phyloP scores from a whole-genome alignment of 2,329 filamentous ascomycete genomes.

The Botrytis pseudocinerea region DNA sequence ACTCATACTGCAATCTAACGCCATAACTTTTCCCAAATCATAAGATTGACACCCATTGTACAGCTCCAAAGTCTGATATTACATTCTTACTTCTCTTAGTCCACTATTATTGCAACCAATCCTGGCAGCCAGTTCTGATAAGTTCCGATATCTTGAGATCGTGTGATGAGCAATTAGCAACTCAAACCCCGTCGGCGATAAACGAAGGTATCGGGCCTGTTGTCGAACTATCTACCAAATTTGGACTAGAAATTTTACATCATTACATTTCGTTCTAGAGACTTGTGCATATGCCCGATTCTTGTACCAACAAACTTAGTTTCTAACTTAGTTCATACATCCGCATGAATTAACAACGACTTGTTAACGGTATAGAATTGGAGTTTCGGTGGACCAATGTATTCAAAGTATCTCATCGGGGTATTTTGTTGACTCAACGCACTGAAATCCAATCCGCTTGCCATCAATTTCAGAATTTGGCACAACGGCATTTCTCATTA shows the following conservation, averaged over 20 bases:
- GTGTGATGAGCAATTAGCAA: neutral
- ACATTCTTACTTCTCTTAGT: neutral
- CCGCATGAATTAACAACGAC: neutral
- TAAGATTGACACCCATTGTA: too few species aligned
- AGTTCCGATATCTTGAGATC: neutral
- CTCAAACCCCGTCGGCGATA: neutral
- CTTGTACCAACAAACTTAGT: neutral
- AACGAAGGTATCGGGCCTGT: neutral
- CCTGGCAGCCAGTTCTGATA: too few species aligned
- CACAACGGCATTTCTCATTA: neutral
- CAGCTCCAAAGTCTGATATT: neutral
- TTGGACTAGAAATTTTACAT: neutral
- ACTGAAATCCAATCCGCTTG: neutral
- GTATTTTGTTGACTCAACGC: neutral
- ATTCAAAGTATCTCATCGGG: neutral
- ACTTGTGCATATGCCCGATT: neutral
- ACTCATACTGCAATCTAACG: neutral
- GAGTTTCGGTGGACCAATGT: neutral
- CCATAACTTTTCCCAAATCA: neutral
- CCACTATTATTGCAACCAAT: neutral
- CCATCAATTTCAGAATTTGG: neutral
- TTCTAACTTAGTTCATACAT: neutral
- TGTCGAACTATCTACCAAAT: neutral
- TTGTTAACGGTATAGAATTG: neutral
- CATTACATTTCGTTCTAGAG: neutral